phyloP scores from a whole-genome alignment of 257 asterid genomes.

The Forsythia viridissima region DNA sequence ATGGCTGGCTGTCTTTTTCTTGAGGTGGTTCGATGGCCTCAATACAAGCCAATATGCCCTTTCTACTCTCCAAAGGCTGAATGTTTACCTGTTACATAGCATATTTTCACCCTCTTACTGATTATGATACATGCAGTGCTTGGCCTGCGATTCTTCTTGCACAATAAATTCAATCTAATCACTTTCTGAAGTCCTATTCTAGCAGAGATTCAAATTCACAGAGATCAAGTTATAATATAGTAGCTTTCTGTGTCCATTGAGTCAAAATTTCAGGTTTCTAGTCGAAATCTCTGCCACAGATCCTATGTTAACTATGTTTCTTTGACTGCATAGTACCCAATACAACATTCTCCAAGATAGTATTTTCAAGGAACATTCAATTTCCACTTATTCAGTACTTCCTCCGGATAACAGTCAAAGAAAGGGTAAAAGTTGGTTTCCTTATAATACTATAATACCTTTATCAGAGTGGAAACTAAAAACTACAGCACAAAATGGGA shows the following conservation, averaged over 20 bases:
- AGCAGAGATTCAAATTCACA: not conserved
- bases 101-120: not conserved
- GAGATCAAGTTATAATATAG: too few species aligned
- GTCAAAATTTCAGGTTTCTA: not conserved
- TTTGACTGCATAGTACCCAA: too few species aligned
- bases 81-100: not conserved
- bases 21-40: not conserved
- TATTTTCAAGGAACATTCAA: too few species aligned
- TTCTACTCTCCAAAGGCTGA: not conserved
- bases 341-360: too few species aligned
- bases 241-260: not conserved
- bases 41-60: too few species aligned
- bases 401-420: not conserved
- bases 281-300: too few species aligned
- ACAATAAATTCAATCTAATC: not conserved
- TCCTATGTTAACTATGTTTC: too few species aligned
- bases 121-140: not conserved
- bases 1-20: too few species aligned
- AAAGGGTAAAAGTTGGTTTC: not conserved
- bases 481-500: not conserved
- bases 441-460: not conserved
- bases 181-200: not conserved
- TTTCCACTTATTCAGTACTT: not conserved
- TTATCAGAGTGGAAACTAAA: not conserved
- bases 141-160: not conserved